A percentile compares a stretch with the other conserved stretches of the same genome.
phyloP scores from a whole-genome alignment of 2,329 filamentous ascomycete genomes.

The Aspergillus aculeatinus region DNA sequence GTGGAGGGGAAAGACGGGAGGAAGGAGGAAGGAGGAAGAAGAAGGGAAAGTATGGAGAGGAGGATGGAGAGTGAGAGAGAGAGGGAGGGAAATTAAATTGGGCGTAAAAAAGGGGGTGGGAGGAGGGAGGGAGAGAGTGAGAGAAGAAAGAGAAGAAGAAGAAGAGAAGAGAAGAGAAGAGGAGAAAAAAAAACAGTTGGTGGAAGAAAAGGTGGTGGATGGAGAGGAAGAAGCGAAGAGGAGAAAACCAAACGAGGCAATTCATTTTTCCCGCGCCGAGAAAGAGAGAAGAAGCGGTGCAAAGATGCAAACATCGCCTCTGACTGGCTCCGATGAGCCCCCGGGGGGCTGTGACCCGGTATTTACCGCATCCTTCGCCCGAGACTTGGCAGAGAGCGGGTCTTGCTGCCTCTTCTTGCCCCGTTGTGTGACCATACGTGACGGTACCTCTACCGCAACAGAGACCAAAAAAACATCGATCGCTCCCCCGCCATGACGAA shows the following conservation, averaged over 20 bases:
- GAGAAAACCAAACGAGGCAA: constrained; percentile 5
- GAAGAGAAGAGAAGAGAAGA: constrained; percentile 1
- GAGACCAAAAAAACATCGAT: neutral
- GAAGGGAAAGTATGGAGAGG: neutral
- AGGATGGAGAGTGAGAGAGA: neutral
- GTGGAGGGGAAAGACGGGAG: too few relatives aligned
- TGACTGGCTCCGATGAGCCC: constrained; percentile 3
- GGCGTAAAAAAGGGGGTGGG: constrained; percentile 4
- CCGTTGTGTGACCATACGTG: constrained; percentile 5
- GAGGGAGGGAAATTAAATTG: constrained; percentile 1
- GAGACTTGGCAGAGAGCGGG: neutral
- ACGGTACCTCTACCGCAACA: constrained; percentile 1
- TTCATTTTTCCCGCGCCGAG: constrained; percentile 1
- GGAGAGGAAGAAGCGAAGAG: constrained; percentile 6
- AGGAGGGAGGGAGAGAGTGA: neutral
- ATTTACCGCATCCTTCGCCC: neutral
- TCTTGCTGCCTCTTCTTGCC: neutral
- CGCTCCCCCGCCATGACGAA: constrained; percentile 28
- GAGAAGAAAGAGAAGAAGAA: constrained; percentile 7
- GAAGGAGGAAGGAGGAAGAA: neutral
- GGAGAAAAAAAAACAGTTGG: constrained; percentile 1
- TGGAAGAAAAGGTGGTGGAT: constrained; percentile 7
- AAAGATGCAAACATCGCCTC: constrained; percentile 2
- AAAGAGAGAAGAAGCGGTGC: neutral
- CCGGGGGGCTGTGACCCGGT: neutral